Evolutionary conservation across 2,329 filamentous ascomycete species (phyloP), one percentile per base, ranked within the genome.

Genomic region (Aspergillus sp.): DNA sequence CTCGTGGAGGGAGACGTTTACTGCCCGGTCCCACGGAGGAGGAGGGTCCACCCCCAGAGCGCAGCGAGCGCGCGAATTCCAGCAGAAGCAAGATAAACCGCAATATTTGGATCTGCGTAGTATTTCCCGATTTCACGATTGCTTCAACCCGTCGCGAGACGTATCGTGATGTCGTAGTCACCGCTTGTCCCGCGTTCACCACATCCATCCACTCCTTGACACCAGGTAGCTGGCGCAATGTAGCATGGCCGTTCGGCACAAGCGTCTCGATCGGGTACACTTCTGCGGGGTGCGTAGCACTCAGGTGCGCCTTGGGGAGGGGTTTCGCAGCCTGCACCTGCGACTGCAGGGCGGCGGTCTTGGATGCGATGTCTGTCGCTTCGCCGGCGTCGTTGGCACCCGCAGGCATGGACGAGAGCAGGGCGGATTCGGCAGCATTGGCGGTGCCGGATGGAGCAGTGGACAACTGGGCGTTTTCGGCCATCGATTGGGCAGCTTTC

Each of bases 401-500:
- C 12, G 60, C 55, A 28, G 68, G 64, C 61, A 73, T 66, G 6
- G 69, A 65, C 7, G 67, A 64, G 34, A 73, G 61, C 39, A 74
- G 64, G 27, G 71, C 71, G 32, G 67, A 62, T 48, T 71, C 70
- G 43, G 69, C 62, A 33, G 70, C 63, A 35, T 61, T 59, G 47
- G 66, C 59, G 12, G 58, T 51, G 27, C 64, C 61, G 5, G 58
- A 57, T 2, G 68, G 63, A 4, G 66, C 63, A 42, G 63, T 68
- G 43, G 70, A 68, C 12, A 73, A 63, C 45, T 73, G 69, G 19
- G 71, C 69, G 46, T 75, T 75, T 56, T 74, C 71, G 41, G 71
- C 70, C 52, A 70, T 59, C 36, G 70, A 68, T 51, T 72, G 69
- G 4, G 72, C 69, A 5, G 68, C 69, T 58, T 74, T 74, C 53